Evolutionary conservation across 2,329 filamentous ascomycete species (phyloP).

Genomic region (Botrytis aclada): DNA sequence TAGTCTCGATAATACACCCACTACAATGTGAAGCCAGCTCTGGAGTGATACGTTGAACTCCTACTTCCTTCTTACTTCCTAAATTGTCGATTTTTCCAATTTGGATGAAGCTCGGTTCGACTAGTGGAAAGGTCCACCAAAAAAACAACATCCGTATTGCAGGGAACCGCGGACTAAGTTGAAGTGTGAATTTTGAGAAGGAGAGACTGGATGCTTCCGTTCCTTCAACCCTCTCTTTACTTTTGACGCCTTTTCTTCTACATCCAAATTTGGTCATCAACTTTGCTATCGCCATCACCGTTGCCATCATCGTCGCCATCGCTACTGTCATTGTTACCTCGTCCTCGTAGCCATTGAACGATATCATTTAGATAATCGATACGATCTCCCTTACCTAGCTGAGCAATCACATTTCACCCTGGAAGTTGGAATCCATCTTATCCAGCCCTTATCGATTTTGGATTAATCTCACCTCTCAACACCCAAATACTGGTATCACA

Average conservation of each 20-base stretch:
- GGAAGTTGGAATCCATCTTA: background rate
- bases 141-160: background rate
- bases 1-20: background rate
- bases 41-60: background rate
- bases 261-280: background rate
- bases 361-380: background rate
- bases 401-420: background rate
- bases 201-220: background rate
- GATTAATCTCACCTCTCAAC: background rate
- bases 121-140: background rate
- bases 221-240: background rate
- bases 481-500: background rate
- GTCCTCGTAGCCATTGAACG: background rate
- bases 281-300: background rate
- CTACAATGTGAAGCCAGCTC: background rate
- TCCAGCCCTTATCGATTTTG: constrained; percentile 4
- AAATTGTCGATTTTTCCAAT: background rate
- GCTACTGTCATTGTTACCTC: background rate
- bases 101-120: background rate
- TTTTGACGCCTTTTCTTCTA: background rate
- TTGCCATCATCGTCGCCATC: background rate
- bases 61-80: background rate
- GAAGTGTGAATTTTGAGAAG: background rate
- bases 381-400: background rate
- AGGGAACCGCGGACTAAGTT: background rate